Percentiles rank a stretch among this genome's conserved stretches.
These are phyloP conservation scores for Zygotorulaspora chibaensis DNA, from an alignment of 805 yeast genomes.

Conservation along the genomic window DNA sequence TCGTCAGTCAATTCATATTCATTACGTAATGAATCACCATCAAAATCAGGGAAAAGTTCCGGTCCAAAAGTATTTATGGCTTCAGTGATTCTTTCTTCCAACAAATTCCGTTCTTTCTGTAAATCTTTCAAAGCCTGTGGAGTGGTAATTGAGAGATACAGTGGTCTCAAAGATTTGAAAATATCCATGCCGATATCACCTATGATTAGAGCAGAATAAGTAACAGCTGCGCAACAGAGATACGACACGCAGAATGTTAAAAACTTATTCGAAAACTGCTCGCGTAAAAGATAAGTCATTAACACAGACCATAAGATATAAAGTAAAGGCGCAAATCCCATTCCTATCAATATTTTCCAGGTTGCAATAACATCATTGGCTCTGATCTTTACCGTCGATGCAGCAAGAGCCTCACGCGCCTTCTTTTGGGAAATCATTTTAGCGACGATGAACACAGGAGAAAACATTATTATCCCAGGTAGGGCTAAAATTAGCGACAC, in stretches of 20 bases:
- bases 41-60: constrained; percentile 80
- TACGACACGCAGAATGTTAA: constrained; percentile 51
- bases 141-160: constrained; percentile 59
- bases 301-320: constrained; percentile 75
- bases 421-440: constrained; percentile 68
- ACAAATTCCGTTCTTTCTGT: constrained; percentile 54
- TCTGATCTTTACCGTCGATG: constrained; percentile 81
- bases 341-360: constrained; percentile 88
- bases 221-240: constrained; percentile 62
- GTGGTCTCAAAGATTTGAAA: constrained; percentile 75
- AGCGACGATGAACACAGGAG: constrained; percentile 82
- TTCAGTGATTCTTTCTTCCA: constrained; percentile 72
- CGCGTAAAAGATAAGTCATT: constrained; percentile 40
- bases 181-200: constrained; percentile 94
- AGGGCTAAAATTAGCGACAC: constrained; percentile 60
- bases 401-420: constrained; percentile 74
- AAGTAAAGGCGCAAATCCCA: constrained; percentile 84
- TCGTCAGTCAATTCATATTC: constrained; percentile 26
- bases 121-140: constrained; percentile 56
- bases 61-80: constrained; percentile 80
- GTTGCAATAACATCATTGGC: constrained; percentile 96
- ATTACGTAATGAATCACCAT: constrained; percentile 35
- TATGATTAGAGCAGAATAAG: constrained; percentile 84
- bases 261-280: constrained; percentile 33
- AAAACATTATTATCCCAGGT: constrained; percentile 84